These are phyloP conservation scores for Begonia loranthoides DNA, from an alignment of 306 rosid genomes.

Conservation along the genomic window DNA sequence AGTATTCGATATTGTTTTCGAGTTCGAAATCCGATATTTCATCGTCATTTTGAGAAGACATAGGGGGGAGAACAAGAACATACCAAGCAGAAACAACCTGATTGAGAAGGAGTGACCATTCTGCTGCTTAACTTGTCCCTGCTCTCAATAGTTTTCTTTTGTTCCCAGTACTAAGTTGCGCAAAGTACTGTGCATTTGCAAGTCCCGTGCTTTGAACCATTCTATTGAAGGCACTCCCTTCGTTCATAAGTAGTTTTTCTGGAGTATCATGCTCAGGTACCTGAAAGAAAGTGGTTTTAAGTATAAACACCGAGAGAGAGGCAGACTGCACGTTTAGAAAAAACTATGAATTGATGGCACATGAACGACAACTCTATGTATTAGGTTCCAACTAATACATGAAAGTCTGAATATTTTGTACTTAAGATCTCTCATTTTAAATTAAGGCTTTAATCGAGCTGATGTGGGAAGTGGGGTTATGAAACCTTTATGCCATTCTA, in stretches of 20 bases:
- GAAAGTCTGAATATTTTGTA: too few species aligned
- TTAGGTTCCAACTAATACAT: too few species aligned
- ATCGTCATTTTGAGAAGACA: slow-evolving; percentile 36
- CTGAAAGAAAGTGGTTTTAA: slow-evolving; percentile 18
- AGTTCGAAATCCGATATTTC: background rate
- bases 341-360: too few species aligned
- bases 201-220: slow-evolving; percentile 84
- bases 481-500: too few species aligned
- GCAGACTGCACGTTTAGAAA: too few species aligned
- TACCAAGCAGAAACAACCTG: slow-evolving; percentile 61
- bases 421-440: too few species aligned
- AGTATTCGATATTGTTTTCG: background rate
- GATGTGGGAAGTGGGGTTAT: too few species aligned
- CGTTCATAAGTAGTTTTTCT: slow-evolving; percentile 34
- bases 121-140: slow-evolving; percentile 10
- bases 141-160: slow-evolving; percentile 10
- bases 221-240: slow-evolving; percentile 53
- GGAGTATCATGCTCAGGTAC: slow-evolving; percentile 59
- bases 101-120: slow-evolving; percentile 30
- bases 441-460: too few species aligned
- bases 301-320: background rate
- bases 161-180: slow-evolving; percentile 40
- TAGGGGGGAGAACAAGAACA: slow-evolving; percentile 48
- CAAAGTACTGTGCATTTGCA: slow-evolving; percentile 66
- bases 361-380: too few species aligned